Evolutionary conservation across 31 red algal genomes (phyloP).

Genomic region (Bonnemaisonia californica): DNA sequence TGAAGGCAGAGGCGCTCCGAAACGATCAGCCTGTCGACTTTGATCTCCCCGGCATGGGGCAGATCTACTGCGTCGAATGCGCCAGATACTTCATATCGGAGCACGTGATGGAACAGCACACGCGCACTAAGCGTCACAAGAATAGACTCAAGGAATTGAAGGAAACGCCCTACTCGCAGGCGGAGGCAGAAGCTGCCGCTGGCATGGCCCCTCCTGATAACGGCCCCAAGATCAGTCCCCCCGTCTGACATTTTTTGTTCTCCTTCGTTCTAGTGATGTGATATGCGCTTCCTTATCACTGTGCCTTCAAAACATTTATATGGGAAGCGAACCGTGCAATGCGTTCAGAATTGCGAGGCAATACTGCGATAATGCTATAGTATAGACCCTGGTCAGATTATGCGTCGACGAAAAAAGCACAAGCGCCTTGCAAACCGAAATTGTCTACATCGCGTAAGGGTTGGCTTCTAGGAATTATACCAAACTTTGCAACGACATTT

Average conservation of each 20-base stretch:
- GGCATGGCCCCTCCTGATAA: conserved; percentile 74
- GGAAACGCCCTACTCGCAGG: conserved; percentile 66
- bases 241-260: not conserved
- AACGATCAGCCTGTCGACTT: conserved; percentile 64
- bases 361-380: no score
- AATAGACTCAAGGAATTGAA: conserved; percentile 65
- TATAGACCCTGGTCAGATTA: no score
- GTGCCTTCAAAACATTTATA: no score
- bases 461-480: no score
- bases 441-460: no score
- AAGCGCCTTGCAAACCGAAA: no score
- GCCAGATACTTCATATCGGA: conserved; percentile 73
- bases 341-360: no score
- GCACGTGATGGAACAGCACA: conserved; percentile 45
- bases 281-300: no score
- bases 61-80: conserved; percentile 82
- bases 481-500: no score
- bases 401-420: no score
- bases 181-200: conserved; percentile 73
- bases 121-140: conserved; percentile 67
- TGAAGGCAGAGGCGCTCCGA: conserved; percentile 35
- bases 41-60: conserved; percentile 84
- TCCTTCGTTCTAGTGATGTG: no score
- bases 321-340: no score
- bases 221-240: not conserved